phyloP scores from a whole-genome alignment of 345 rosid genomes.

The Eucalyptus decipiens region DNA sequence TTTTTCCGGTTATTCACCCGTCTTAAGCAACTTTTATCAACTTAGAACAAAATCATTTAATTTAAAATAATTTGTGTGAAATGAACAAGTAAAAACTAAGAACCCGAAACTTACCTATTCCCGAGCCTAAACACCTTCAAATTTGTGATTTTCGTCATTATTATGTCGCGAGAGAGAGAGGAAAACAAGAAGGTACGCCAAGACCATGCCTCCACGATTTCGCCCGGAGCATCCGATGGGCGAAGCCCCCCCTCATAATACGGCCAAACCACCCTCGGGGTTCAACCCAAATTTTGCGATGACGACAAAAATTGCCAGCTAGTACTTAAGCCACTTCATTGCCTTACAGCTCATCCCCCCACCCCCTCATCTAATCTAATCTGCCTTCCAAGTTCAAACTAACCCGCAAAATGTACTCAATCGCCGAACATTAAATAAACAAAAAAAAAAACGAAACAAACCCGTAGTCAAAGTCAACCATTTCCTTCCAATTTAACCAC shows the following conservation, averaged over 20 bases:
- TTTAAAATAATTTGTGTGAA: too few relatives aligned
- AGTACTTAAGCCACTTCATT: neutral
- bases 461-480: neutral
- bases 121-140: neutral
- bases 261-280: neutral
- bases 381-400: neutral
- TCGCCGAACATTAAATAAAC: neutral
- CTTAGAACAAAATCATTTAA: too few relatives aligned
- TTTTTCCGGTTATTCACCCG: accelerated
- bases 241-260: neutral
- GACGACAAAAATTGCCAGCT: neutral
- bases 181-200: neutral
- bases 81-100: too few relatives aligned
- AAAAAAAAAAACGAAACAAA: neutral
- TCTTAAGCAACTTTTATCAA: neutral
- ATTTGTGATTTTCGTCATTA: neutral
- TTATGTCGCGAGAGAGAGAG: neutral
- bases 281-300: neutral
- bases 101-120: neutral
- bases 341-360: neutral
- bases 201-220: neutral
- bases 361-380: neutral
- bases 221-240: neutral
- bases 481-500: neutral
- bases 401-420: neutral